Evolutionary conservation across 108 stramenopile genomes (phyloP).

Genomic region (Seminavis robusta): DNA sequence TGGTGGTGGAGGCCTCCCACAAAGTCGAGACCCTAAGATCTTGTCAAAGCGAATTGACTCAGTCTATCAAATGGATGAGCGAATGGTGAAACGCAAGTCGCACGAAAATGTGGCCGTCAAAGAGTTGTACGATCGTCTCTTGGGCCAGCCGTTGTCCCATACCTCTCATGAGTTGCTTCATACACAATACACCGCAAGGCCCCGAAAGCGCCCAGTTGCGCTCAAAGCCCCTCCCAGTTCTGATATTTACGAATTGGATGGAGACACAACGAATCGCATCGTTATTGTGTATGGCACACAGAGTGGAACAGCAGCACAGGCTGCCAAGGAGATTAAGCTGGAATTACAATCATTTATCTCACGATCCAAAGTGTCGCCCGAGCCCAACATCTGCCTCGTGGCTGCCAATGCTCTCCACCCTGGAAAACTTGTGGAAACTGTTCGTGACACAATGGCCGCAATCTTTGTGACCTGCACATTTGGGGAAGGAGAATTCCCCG

Average conservation of each 20-base stretch:
- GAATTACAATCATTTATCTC: slow-evolving; percentile 9
- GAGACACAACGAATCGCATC: not conserved
- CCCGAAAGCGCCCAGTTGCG: slow-evolving; percentile 20
- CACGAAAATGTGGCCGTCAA: slow-evolving; percentile 39
- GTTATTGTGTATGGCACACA: slow-evolving; percentile 5
- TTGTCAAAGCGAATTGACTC: slow-evolving; percentile 31
- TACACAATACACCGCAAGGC: slow-evolving; percentile 20
- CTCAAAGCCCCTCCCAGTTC: not conserved
- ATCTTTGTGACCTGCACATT: slow-evolving; percentile 9
- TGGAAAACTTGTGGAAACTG: not conserved
- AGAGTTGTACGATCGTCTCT: slow-evolving; percentile 31
- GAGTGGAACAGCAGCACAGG: slow-evolving; percentile 9
- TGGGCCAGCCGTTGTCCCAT: slow-evolving; percentile 32
- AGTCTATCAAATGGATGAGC: slow-evolving; percentile 33
- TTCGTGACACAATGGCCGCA: not conserved
- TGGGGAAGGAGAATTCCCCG: slow-evolving; percentile 13
- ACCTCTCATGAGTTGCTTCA: slow-evolving; percentile 35
- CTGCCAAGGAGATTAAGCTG: slow-evolving; percentile 9
- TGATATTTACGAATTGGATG: not conserved
- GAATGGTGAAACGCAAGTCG: slow-evolving; percentile 22
- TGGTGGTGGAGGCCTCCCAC: slow-evolving; percentile 52
- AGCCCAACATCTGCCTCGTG: slow-evolving; percentile 1
- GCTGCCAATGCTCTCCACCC: slow-evolving; percentile 7
- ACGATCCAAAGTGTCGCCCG: not conserved
- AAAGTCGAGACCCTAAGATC: slow-evolving; percentile 36